phyloP scores from a whole-genome alignment of 331 rosid genomes.

The Dryas integrifolia region DNA sequence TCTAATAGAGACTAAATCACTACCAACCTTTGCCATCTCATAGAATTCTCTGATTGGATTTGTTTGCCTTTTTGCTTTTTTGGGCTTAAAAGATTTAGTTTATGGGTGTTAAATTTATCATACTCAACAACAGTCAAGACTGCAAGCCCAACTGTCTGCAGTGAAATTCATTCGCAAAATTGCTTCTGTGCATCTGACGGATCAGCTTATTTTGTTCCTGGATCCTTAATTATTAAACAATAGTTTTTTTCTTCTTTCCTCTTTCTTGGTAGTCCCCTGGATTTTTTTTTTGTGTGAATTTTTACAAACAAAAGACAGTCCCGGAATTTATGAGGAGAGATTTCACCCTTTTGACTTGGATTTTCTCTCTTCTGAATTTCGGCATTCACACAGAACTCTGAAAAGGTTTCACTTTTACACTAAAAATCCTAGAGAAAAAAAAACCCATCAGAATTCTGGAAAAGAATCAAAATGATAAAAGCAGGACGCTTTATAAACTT shows the following conservation, averaged over 20 bases:
- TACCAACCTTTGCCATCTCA: conserved; percentile 2
- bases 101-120: neutral
- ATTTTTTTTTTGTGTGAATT: neutral
- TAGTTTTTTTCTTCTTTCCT: neutral
- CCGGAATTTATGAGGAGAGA: no score
- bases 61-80: conserved; percentile 16
- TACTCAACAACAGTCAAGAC: neutral
- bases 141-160: conserved; percentile 1
- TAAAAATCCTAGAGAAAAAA: no score
- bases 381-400: no score
- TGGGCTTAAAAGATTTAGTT: conserved; percentile 19
- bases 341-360: no score
- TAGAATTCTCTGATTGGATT: conserved; percentile 30
- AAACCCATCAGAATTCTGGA: no score
- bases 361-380: no score
- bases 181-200: conserved; percentile 25
- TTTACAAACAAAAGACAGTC: no score
- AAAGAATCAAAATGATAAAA: no score
- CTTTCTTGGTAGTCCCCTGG: neutral
- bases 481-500: no score
- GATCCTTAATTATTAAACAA: neutral
- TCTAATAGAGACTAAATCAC: neutral
- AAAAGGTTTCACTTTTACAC: no score
- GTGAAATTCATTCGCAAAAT: conserved; percentile 27
- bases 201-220: neutral